These are phyloP conservation scores for Monosporascus sp. DNA, from an alignment of 2,329 filamentous ascomycete species.

Conservation along the genomic window DNA sequence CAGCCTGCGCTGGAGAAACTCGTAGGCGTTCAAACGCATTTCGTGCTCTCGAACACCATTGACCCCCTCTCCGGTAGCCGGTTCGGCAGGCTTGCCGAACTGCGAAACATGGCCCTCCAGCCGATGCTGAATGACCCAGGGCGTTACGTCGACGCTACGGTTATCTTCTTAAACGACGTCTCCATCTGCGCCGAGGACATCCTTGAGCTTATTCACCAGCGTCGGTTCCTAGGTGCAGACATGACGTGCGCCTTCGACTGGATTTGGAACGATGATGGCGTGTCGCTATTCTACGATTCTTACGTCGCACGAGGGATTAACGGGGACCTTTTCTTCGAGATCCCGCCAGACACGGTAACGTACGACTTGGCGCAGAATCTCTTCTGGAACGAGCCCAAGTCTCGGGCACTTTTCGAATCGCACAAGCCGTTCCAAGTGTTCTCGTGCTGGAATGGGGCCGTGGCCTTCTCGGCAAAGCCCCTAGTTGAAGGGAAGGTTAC, in stretches of 20 bases:
- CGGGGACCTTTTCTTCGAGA: constrained; percentile 52
- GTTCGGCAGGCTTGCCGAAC: constrained; percentile 42
- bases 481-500: constrained; percentile 26
- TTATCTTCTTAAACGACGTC: constrained; percentile 53
- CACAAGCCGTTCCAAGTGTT: constrained; percentile 54
- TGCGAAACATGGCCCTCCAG: constrained; percentile 48
- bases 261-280: constrained; percentile 36
- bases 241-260: constrained; percentile 59
- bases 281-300: constrained; percentile 49
- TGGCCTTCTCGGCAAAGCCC: constrained; percentile 42
- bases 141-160: constrained; percentile 32
- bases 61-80: constrained; percentile 33
- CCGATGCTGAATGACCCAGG: constrained; percentile 32
- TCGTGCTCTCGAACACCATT: constrained; percentile 36
- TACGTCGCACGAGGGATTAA: constrained; percentile 35
- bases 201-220: constrained; percentile 50
- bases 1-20: constrained; percentile 32
- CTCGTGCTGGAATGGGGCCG: constrained; percentile 56
- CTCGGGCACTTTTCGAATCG: constrained; percentile 26
- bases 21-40: constrained; percentile 33
- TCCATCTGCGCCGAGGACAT: constrained; percentile 50
- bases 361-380: constrained; percentile 47
- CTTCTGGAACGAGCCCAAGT: constrained; percentile 44
- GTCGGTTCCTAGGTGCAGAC: constrained; percentile 38
- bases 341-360: constrained; percentile 42